phyloP scores from a whole-genome alignment of 306 rosid species.

The Prunus kanzakura region DNA sequence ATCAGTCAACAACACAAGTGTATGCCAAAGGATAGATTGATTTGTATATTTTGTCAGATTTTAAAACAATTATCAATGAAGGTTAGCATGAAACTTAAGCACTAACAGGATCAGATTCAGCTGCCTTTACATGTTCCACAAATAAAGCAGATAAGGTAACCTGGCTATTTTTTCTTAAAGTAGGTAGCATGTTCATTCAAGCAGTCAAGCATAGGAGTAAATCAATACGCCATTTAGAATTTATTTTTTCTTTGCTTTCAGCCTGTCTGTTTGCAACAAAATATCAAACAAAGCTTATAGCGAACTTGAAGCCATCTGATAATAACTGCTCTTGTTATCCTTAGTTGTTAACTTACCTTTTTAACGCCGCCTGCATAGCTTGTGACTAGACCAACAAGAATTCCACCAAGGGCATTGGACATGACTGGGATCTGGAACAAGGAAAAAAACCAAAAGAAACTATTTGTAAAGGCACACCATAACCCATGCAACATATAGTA shows the following conservation, averaged over 20 bases:
- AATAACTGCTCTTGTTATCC: slow-evolving; percentile 3
- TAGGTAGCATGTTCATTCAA: background rate
- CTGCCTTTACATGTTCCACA: background rate
- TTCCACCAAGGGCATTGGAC: slow-evolving; percentile 88
- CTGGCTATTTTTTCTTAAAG: background rate
- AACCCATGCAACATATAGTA: background rate
- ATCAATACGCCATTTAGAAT: background rate
- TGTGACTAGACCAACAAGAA: slow-evolving; percentile 91
- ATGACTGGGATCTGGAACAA: slow-evolving; percentile 78
- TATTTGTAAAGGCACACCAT: slow-evolving; percentile 10
- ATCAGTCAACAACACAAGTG: slow-evolving; percentile 6
- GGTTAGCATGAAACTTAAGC: background rate
- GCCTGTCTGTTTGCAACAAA: slow-evolving; percentile 2
- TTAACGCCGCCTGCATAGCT: slow-evolving; percentile 93
- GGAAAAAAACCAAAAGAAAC: background rate
- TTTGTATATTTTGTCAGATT: background rate
- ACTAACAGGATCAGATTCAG: background rate
- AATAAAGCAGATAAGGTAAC: background rate
- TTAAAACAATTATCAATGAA: background rate
- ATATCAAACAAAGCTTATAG: background rate
- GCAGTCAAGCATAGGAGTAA: background rate
- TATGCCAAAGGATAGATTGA: background rate
- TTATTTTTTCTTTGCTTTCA: slow-evolving; percentile 11
- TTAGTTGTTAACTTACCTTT: slow-evolving; percentile 59
- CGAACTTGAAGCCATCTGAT: background rate